Evolutionary conservation across 2,329 filamentous ascomycete species (phyloP).

Genomic region (Endocalyx cinctus): DNA sequence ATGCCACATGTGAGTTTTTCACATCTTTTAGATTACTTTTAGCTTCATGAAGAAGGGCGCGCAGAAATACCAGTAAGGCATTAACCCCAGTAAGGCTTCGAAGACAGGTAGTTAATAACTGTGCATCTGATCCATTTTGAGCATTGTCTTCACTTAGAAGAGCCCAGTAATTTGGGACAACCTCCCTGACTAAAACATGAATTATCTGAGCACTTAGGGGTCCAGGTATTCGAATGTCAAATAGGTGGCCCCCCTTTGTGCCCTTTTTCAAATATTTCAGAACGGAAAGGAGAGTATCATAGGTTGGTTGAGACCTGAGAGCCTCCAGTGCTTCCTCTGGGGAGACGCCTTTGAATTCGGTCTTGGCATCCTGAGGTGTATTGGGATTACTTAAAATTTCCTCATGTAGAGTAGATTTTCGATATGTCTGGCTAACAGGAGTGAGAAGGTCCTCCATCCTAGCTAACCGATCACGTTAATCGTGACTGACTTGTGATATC

Average conservation of each 20-base stretch:
- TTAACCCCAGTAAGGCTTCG: constrained; percentile 73
- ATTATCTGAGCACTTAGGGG: constrained; percentile 71
- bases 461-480: background rate
- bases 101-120: constrained; percentile 59
- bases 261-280: constrained; percentile 47
- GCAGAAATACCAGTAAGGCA: constrained; percentile 67
- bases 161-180: constrained; percentile 79
- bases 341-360: constrained; percentile 21
- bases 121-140: constrained; percentile 31
- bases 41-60: constrained; percentile 51
- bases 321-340: constrained; percentile 53
- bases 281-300: constrained; percentile 47
- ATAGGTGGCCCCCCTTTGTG: constrained; percentile 23
- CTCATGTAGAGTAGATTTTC: constrained; percentile 32
- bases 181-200: constrained; percentile 67
- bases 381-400: constrained; percentile 35
- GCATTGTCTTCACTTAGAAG: constrained; percentile 44
- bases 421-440: constrained; percentile 49
- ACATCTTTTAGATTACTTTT: constrained; percentile 33
- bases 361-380: constrained; percentile 9
- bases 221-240: constrained; percentile 58
- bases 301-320: constrained; percentile 59
- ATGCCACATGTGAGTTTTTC: constrained; percentile 35
- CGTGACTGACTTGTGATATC: too few species aligned
- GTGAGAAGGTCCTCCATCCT: constrained; percentile 54